Evolutionary conservation across 306 rosid genomes (phyloP), one percentile per base, ranked within the genome.

Genomic region (Cyclanthera cordifolia): DNA sequence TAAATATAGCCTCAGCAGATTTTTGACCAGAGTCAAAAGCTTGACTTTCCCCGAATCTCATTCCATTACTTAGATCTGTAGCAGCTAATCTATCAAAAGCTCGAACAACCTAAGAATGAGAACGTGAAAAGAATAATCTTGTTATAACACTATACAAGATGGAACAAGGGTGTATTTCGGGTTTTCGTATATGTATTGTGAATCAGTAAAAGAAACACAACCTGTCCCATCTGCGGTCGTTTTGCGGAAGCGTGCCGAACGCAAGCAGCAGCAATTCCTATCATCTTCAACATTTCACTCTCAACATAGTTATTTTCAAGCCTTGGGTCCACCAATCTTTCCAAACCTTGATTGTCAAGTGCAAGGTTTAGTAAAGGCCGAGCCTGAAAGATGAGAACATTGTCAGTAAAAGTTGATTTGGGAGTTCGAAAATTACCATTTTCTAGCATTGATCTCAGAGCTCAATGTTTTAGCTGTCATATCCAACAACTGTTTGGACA

Each of bases 141-240:
- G 46, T 61, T 34, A 61, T 0, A 39, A 5, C 20, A 63, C 51
- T 20, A 11, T 14, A 43, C 15, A 64, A 43, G 70, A 64, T 64
- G 52, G 5, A 20, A 43, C 13, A 43, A 64, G n/a, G 34, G 28
- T 8, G 28, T 17, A 17, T 39, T 37, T 41, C 3, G 2, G 51
- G 2, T 61, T 34, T 8, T n/a, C 4, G 20, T 16, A 17, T 17
- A 32, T 12, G 4, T 34, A 39, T 61, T 2, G 19, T 6, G 34
- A 64, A 64, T 39, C 53, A 23, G 34, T 43, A 21, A 23, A 32
- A 43, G 20, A 64, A 41, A 12, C 20, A 43, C 43, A 76, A 92
- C 98, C 96, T 93, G 95, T 76, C 98, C 95, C 98, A 93, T 87
- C 55, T 82, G 79, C 20, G 98, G 95, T 72, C 98, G 83, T 86